Percentiles rank a stretch among this genome's conserved stretches.
Evolutionary conservation across 768 basidiomycete species (phyloP).

Genomic region (Polyporus arcularius): DNA sequence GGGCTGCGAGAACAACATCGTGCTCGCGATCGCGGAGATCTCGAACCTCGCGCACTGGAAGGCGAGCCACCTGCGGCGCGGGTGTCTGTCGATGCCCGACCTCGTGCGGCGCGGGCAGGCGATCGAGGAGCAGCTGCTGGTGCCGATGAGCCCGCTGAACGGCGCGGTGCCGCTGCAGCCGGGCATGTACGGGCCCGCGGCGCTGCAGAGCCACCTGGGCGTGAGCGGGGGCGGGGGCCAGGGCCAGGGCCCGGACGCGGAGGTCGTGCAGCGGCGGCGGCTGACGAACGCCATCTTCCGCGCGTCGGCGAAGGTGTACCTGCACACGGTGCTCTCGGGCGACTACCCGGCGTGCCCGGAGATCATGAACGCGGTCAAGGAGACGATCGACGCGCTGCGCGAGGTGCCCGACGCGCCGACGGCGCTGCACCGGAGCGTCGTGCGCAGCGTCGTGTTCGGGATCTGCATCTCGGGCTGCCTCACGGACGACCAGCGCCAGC

Average conservation of each 20-base stretch:
- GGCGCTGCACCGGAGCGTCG: conserved; percentile 49
- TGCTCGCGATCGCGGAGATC: conserved; percentile 79
- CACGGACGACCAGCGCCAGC: conserved; percentile 50
- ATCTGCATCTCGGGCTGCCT: conserved; percentile 75
- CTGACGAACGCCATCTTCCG: conserved; percentile 60
- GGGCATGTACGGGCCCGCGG: conserved; percentile 18
- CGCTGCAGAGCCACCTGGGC: conserved; percentile 11
- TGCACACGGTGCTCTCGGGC: conserved; percentile 76
- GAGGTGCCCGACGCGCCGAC: conserved; percentile 36
- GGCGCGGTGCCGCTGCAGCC: conserved; percentile 25
- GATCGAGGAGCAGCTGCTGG: conserved; percentile 50
- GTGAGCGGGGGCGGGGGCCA: conserved; percentile 6
- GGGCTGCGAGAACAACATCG: conserved; percentile 81
- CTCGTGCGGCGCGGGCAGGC: conserved; percentile 55
- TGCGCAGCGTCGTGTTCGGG: conserved; percentile 78
- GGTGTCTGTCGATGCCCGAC: conserved; percentile 58
- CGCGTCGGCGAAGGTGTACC: conserved; percentile 70
- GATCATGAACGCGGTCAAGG: conserved; percentile 53
- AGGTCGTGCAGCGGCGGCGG: conserved; percentile 34
- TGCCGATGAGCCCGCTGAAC: conserved; percentile 32
- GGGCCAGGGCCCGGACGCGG: conserved; percentile 16
- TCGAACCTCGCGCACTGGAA: conserved; percentile 71
- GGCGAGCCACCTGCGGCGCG: conserved; percentile 36
- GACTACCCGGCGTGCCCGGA: conserved; percentile 67
- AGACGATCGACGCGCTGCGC: conserved; percentile 52